A percentile compares a stretch with the other conserved stretches of the same genome.
These are phyloP conservation scores for Rhododendron ovatum DNA, from an alignment of 148 eudicot species.

Conservation along the genomic window DNA sequence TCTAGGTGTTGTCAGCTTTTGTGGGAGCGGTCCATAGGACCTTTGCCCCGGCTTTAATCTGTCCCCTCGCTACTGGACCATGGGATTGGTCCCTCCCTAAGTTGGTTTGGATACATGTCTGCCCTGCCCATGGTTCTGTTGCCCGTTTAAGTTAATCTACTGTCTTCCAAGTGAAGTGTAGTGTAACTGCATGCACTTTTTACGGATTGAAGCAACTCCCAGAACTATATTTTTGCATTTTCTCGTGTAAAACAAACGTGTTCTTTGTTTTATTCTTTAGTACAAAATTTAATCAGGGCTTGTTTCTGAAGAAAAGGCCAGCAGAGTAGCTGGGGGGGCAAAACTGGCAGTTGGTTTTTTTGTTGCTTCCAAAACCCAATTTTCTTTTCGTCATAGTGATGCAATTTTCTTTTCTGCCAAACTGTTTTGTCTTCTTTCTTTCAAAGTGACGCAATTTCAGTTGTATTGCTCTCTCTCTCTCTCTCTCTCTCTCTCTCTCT, in stretches of 20 bases:
- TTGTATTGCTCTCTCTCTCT: not conserved
- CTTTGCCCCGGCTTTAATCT: not conserved
- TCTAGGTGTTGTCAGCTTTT: not conserved
- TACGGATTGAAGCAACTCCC: not conserved
- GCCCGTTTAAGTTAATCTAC: not conserved
- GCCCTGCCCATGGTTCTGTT: not conserved
- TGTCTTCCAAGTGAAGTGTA: not conserved
- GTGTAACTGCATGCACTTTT: not conserved
- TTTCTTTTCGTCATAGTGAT: not conserved
- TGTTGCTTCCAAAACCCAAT: conserved; percentile 8
- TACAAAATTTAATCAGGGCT: not conserved
- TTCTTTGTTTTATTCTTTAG: not conserved
- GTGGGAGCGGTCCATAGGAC: not conserved
- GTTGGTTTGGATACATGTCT: not conserved
- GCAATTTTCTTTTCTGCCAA: not conserved
- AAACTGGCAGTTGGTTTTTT: conserved; percentile 6
- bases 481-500: not conserved
- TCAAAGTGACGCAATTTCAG: not conserved
- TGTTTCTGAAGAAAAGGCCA: conserved; percentile 10
- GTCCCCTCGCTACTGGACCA: not conserved
- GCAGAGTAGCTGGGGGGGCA: conserved; percentile 7
- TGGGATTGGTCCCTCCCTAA: not conserved
- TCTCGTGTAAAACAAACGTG: not conserved
- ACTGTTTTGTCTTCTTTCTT: not conserved
- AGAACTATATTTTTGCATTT: not conserved